Evolutionary conservation across 2,329 filamentous ascomycete species (phyloP), one percentile per base, ranked within the genome.

Genomic region (Fusarium concolor): DNA sequence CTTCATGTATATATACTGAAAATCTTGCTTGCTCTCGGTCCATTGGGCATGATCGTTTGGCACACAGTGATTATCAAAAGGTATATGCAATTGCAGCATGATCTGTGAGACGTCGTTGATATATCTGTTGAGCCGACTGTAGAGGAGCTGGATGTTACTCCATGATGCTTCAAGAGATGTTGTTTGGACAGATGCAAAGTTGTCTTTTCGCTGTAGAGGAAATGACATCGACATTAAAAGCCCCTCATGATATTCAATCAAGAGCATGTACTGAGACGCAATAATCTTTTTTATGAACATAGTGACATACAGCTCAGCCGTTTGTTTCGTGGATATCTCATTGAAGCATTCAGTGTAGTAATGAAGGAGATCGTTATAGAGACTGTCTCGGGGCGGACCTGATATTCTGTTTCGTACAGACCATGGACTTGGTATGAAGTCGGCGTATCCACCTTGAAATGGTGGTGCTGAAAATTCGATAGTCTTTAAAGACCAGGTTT

Each of bases 121-220:
- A 26, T 26, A 26, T 10, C 26, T 26, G 26, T 26, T 8, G n/a
- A 54, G 29, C 35, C 37, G 37, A 4, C 47, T 54, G 50, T 28
- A 56, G 18, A 56, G 10, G 18, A 42, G 47, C 29, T 56, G n/a
- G n/a, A 54, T 54, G 14, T 54, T 56, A n/a, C 47, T 54, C 37
- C 47, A 55, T 11, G 47, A 42, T 10, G 35, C 51, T 22, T 56
- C 54, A 22, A 55, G 47, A 33, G 47, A 56, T 20, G 37, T 55
- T 35, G 47, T 54, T 31, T 56, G 22, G 14, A 42, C 49, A 35
- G 38, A 54, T 9, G 47, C 47, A 20, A 54, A 56, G 31, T 56
- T 54, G 22, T 56, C 54, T 42, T 56, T 56, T 18, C 37, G 47
- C 28, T 56, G 47, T 4, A 54, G 22, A 20, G 47, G 53, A 28